These are phyloP conservation scores for Alternaria infectoria DNA, from an alignment of 2,329 filamentous ascomycete species.

Conservation along the genomic window DNA sequence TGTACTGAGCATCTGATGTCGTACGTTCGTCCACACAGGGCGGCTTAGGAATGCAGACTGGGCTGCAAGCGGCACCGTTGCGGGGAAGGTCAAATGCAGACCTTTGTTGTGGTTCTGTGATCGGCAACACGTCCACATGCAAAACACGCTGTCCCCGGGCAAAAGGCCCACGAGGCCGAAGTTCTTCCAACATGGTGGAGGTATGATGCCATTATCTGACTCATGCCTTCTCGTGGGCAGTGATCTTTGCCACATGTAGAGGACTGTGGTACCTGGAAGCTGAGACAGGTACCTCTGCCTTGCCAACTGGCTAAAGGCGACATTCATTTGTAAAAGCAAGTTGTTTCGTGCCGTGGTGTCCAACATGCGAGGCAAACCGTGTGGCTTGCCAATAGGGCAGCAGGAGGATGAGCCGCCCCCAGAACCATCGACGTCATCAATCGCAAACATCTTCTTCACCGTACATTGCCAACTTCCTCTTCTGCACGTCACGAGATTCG, in stretches of 20 bases:
- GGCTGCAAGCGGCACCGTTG: background rate
- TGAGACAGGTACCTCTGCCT: background rate
- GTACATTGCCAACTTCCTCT: constrained; percentile 4
- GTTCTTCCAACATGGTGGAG: background rate
- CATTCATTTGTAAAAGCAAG: background rate
- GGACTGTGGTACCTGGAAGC: background rate
- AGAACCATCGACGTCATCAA: constrained; percentile 1
- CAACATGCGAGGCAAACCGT: background rate
- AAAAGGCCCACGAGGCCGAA: background rate
- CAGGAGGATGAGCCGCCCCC: background rate
- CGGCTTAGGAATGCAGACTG: background rate
- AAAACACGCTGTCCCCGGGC: constrained; percentile 5
- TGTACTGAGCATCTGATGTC: background rate
- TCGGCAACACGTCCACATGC: background rate
- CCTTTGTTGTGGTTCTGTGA: background rate
- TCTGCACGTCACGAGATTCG: constrained; percentile 3
- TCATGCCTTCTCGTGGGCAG: background rate
- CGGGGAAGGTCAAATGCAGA: background rate
- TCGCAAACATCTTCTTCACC: background rate
- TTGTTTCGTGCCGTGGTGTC: background rate
- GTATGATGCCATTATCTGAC: background rate
- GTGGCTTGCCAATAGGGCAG: background rate
- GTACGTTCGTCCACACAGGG: background rate
- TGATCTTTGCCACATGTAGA: background rate
- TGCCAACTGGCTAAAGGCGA: background rate